Evolutionary conservation across 257 asterid species (phyloP).

Genomic region (Solanum piurae): DNA sequence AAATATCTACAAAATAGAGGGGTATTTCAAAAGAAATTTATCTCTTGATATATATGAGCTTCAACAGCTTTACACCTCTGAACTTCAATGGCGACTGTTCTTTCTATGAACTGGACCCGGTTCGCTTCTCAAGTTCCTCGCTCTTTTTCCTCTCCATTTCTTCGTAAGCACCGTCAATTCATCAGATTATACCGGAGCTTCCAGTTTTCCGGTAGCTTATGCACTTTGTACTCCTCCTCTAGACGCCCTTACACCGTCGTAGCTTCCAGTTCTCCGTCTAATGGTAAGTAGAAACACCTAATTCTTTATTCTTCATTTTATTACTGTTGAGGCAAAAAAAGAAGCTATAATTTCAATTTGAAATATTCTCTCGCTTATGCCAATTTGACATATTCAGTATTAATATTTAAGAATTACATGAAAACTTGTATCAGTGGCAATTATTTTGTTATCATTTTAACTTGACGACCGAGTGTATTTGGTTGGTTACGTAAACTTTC

Average conservation of each 20-base stretch:
- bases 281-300: not conserved
- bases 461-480: not conserved
- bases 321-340: not conserved
- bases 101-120: slow-evolving; percentile 35
- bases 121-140: slow-evolving; percentile 27
- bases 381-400: not conserved
- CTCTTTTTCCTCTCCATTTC: slow-evolving; percentile 13
- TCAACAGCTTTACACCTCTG: not conserved
- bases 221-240: not conserved
- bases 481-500: not conserved
- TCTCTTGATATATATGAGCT: not conserved
- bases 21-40: not conserved
- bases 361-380: not conserved
- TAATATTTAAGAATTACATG: not conserved
- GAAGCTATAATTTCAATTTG: not conserved
- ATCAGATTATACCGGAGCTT: not conserved
- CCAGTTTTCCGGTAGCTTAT: slow-evolving; percentile 2
- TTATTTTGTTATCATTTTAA: not conserved
- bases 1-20: not conserved
- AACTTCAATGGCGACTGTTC: slow-evolving; percentile 35
- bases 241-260: not conserved
- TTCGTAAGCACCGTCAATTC: not conserved
- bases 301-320: not conserved
- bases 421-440: not conserved
- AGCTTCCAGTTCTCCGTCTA: slow-evolving; percentile 17